Conservation (phyloP, 495 filamentous ascomycete species). For the Podospora pseudocomata region DNA sequence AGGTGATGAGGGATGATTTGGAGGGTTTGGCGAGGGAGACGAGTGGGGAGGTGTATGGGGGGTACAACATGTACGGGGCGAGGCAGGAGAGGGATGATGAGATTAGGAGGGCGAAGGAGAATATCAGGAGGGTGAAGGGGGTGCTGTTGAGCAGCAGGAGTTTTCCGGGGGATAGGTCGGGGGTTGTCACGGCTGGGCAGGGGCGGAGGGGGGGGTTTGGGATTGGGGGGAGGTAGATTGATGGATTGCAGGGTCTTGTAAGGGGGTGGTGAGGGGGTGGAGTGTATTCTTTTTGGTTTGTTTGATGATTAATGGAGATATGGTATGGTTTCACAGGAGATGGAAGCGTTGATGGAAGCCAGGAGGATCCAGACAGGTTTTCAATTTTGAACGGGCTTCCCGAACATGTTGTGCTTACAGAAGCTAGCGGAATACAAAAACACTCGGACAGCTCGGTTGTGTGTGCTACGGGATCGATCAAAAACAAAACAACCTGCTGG, state of each 20-base stretch:
- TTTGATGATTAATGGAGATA: neutral
- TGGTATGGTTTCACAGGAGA: neutral
- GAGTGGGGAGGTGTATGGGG: constrained; percentile 4
- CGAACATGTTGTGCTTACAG: too few species aligned
- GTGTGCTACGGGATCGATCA: neutral
- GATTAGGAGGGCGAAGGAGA: constrained; percentile 70
- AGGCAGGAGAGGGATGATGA: constrained; percentile 65
- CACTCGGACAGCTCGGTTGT: neutral
- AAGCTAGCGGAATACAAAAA: neutral
- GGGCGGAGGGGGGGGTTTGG: neutral
- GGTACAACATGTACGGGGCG: constrained; percentile 38
- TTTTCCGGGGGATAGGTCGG: constrained; percentile 42
- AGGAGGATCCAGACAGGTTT: neutral
- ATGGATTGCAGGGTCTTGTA: too few species aligned
- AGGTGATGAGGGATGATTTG: constrained; percentile 46
- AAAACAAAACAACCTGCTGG: neutral
- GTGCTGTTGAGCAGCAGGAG: constrained; percentile 75
- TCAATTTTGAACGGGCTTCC: neutral
- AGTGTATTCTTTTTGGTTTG: neutral
- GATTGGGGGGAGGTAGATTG: neutral
- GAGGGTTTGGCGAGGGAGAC: constrained; percentile 41
- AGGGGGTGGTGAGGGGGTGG: neutral
- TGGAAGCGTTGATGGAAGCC: neutral
- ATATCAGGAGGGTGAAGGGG: constrained; percentile 91
- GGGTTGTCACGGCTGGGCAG: too few species aligned